Evolutionary conservation across 1,139 yeast species (phyloP).

Genomic region (Pichia sorboxylosa): DNA sequence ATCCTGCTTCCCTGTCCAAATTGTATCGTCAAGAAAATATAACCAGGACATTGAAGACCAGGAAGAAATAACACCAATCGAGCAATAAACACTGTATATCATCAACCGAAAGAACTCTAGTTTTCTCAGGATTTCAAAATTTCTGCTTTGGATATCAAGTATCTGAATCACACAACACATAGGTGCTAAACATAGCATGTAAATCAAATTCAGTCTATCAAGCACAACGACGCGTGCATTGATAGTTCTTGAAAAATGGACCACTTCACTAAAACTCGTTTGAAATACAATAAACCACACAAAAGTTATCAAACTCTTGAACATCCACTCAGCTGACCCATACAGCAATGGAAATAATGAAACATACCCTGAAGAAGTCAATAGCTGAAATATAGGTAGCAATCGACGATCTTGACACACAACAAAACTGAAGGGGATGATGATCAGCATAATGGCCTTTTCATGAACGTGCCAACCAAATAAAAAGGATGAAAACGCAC

Average conservation of each 20-base stretch:
- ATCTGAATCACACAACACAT: slow-evolving; percentile 45
- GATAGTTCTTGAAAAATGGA: slow-evolving; percentile 41
- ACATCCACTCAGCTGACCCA: slow-evolving; percentile 67
- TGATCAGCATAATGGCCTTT: slow-evolving; percentile 80
- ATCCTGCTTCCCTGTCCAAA: slow-evolving; percentile 32
- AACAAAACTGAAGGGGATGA: slow-evolving; percentile 80
- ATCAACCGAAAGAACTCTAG: slow-evolving; percentile 70
- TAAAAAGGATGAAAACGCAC: slow-evolving; percentile 83
- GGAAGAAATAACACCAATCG: slow-evolving; percentile 71
- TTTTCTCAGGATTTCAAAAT: slow-evolving; percentile 36
- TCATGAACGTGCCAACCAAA: slow-evolving; percentile 99
- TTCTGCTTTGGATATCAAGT: slow-evolving; percentile 45
- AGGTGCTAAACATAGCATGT: slow-evolving; percentile 57
- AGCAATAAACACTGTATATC: slow-evolving; percentile 77
- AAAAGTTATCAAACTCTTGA: slow-evolving; percentile 68
- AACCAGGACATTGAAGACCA: slow-evolving; percentile 89
- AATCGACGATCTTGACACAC: slow-evolving; percentile 63
- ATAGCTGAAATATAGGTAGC: slow-evolving; percentile 51
- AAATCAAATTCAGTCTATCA: slow-evolving; percentile 60
- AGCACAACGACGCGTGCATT: slow-evolving; percentile 37
- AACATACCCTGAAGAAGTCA: slow-evolving; percentile 74
- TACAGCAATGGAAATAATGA: slow-evolving; percentile 81
- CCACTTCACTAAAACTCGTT: slow-evolving; percentile 58
- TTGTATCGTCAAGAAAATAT: slow-evolving; percentile 64
- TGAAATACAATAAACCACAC: slow-evolving; percentile 78